Conservation (phyloP, 495 filamentous ascomycete species). For the Cercophora sp. region DNA sequence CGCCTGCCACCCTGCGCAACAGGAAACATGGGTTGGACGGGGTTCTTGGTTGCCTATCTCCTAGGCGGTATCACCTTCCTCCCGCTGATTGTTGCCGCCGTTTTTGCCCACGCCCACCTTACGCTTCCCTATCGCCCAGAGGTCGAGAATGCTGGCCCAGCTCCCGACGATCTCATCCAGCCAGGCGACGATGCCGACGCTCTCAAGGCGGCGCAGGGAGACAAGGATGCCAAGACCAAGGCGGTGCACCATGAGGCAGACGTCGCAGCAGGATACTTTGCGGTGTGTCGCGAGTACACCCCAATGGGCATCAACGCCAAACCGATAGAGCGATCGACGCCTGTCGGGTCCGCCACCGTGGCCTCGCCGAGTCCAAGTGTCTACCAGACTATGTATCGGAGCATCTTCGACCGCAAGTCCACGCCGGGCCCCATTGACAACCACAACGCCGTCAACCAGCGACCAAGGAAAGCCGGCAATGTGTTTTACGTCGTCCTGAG, state of each 20-base stretch:
- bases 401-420: conserved; percentile 84
- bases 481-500: conserved; percentile 92
- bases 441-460: conserved; percentile 49
- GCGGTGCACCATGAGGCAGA: conserved; percentile 61
- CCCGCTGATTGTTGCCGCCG: conserved; percentile 62
- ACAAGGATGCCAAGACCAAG: conserved; percentile 42
- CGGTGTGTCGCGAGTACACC: conserved; percentile 87
- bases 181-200: conserved; percentile 46
- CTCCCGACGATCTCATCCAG: conserved; percentile 40
- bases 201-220: conserved; percentile 42
- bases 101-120: conserved; percentile 66
- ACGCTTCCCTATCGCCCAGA: conserved; percentile 58
- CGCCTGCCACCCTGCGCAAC: neutral
- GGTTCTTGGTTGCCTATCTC: conserved; percentile 72
- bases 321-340: conserved; percentile 82
- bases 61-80: conserved; percentile 89
- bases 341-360: conserved; percentile 62
- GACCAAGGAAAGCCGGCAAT: conserved; percentile 71
- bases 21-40: conserved; percentile 63
- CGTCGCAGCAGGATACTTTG: conserved; percentile 89
- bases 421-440: conserved; percentile 45
- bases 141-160: conserved; percentile 34
- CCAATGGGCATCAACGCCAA: conserved; percentile 88
- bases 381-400: conserved; percentile 96
- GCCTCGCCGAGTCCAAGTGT: conserved; percentile 81